Evolutionary conservation across 768 basidiomycete genomes (phyloP).

Genomic region (Podaxis sp.): DNA sequence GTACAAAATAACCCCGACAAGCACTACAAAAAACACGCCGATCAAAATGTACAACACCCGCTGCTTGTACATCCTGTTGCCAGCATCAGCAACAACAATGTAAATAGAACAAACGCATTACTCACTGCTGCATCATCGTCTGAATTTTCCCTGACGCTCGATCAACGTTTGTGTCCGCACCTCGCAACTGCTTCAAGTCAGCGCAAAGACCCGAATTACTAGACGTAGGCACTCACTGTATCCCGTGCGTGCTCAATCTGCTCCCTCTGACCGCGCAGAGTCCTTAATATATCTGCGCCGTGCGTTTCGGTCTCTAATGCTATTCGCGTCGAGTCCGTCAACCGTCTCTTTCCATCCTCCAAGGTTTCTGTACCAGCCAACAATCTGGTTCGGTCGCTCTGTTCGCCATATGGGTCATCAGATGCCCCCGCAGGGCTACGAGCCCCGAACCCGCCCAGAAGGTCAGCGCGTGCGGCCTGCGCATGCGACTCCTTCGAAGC

Average conservation of each 20-base stretch:
- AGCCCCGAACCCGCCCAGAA: slow-evolving; percentile 34
- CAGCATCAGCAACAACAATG: neutral
- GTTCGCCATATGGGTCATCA: slow-evolving; percentile 72
- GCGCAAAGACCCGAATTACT: neutral
- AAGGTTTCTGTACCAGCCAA: slow-evolving; percentile 70
- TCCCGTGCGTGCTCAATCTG: slow-evolving; percentile 88
- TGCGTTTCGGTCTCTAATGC: slow-evolving; percentile 93
- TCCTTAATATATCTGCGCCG: slow-evolving; percentile 84
- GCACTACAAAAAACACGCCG: slow-evolving; percentile 70
- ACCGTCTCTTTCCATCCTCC: slow-evolving; percentile 68
- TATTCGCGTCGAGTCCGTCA: slow-evolving; percentile 78
- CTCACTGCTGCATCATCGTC: slow-evolving; percentile 87
- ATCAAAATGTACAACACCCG: slow-evolving; percentile 76
- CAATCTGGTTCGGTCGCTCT: slow-evolving; percentile 67
- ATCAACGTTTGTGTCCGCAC: slow-evolving; percentile 83
- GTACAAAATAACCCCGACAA: slow-evolving; percentile 75
- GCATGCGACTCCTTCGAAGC: slow-evolving; percentile 70
- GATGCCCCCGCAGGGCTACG: slow-evolving; percentile 27
- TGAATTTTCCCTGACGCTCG: slow-evolving; percentile 86
- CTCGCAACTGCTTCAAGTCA: slow-evolving; percentile 50
- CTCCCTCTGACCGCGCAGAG: slow-evolving; percentile 80
- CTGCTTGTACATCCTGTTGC: slow-evolving; percentile 85
- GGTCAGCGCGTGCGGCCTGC: slow-evolving; percentile 64
- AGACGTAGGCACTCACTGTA: slow-evolving; percentile 50
- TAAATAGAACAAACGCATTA: neutral